Evolutionary conservation across 2,329 filamentous ascomycete genomes (phyloP), one percentile per base, ranked within the genome.

Genomic region (Penicillium sp.): DNA sequence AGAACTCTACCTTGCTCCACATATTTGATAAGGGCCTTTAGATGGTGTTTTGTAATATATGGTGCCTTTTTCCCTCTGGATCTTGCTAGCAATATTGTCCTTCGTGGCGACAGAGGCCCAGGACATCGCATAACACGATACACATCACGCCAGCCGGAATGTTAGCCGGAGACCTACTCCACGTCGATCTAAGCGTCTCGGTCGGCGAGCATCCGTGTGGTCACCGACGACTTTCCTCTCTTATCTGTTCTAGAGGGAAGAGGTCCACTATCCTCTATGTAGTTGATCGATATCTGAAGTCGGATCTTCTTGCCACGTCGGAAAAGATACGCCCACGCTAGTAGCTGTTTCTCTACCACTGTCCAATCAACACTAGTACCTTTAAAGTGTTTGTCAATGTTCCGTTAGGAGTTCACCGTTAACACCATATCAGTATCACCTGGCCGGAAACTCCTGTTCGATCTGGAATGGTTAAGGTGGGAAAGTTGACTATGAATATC

Each of bases 111-210:
- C 65, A 76, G 70, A 54, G 65, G 65, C 11, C 72, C 67, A 52
- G 67, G 45, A 26, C 45, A 76, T 51, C 66, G 72, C 58, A 76
- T 70, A 3, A 70, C 22, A 52, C 37, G 58, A 63, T 76, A 76
- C 14, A 76, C 68, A 30, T 72, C 65, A 30, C 60, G 55, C 70
- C 64, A 75, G 58, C 70, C 57, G 14, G 70, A 69, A 52, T 67
- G 62, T 49, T 65, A 55, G 55, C 70, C 64, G 49, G 63, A 63
- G 45, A 28, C 59, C 45, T 70, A 38, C 64, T 74, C 68, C 25
- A 61, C 58, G 19, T 61, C 52, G 53, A 65, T 58, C 55, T 61
- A 40, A 38, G 38, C 55, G 35, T 61, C 63, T 58, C 45, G 61
- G 19, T 61, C 55, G 35, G 30, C 30, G 26, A 61, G 35, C 46